Evolutionary conservation across 2,329 filamentous ascomycete genomes (phyloP), one percentile per base, ranked within the genome.

Genomic region (Cladosporium colombiae): DNA sequence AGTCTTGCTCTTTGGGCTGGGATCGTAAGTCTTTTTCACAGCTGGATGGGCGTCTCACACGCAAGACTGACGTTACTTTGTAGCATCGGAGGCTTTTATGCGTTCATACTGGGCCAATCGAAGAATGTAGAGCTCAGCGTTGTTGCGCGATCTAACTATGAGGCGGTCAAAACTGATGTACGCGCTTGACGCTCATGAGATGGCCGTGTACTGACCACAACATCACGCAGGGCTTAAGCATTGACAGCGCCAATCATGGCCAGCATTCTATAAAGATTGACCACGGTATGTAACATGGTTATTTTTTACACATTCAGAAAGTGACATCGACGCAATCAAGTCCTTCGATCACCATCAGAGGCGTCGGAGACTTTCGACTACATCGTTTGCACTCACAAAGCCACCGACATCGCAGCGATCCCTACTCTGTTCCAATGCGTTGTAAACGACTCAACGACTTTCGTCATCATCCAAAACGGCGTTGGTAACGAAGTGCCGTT

Each of bases 381-480:
- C 72, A 76, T 84, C 44, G 68, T 84, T 23, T 78, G 83, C 59
- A 78, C 77, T 31, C 78, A 78, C 68, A 84, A 84, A 74, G 80
- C 78, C 31, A 78, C 81, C 44, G 73, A 79, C 3, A 70, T 76
- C 35, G 65, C 70, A 1, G 68, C 74, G 4, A 68, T 78, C 27
- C 78, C 81, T 3, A 70, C 74, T 4, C 78, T 68, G 69, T 78
- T 84, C 65, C 70, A 70, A 31, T 73, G 78, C 1, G 79, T 78
- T 0, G 72, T 82, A 2, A 74, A 71, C 8, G 72, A 74, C 6
- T 68, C 77, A 46, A 88, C 86, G 0, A 81, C 83, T 0, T 84
- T 89, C 53, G 85, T 86, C 13, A 82, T 89, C 0, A 81, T 88
- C 16, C 86, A 89, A 67, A 89, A 89, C 70, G 87, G 87, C 0